phyloP scores from a whole-genome alignment of 1,284 basidiomycete genomes.

The Agroathelia rolfsii region DNA sequence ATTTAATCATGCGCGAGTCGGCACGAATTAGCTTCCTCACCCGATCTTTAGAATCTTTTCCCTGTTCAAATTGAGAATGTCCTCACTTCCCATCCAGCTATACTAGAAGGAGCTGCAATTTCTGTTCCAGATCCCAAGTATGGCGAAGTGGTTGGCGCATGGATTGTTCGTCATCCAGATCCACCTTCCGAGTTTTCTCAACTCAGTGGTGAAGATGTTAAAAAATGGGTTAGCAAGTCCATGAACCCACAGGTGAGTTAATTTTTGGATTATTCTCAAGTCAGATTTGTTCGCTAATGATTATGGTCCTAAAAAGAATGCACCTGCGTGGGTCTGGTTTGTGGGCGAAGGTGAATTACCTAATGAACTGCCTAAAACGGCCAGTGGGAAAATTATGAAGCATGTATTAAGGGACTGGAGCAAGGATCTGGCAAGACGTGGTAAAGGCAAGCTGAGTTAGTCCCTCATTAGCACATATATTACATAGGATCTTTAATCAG shows the following conservation, averaged over 20 bases:
- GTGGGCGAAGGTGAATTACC: conserved; percentile 52
- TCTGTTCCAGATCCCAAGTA: conserved; percentile 63
- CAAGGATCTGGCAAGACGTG: conserved; percentile 12
- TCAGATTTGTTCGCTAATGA: neutral
- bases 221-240: conserved; percentile 36
- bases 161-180: conserved; percentile 51
- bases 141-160: conserved; percentile 74
- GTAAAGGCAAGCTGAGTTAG: too few species aligned
- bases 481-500: too few species aligned
- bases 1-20: conserved; percentile 1
- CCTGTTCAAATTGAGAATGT: conserved; percentile 81
- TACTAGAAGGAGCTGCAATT: conserved; percentile 68
- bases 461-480: too few species aligned
- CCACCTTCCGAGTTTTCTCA: too few species aligned
- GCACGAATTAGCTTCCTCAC: neutral
- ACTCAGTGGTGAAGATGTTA: conserved; percentile 45
- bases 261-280: conserved; percentile 1
- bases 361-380: conserved; percentile 71
- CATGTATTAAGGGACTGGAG: conserved; percentile 46
- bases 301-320: conserved; percentile 39
- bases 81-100: conserved; percentile 48
- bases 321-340: conserved; percentile 79
- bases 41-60: conserved; percentile 55
- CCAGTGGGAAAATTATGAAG: conserved; percentile 84
- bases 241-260: conserved; percentile 69